Conservation (phyloP, 139 green algal genomes). For the Coelastrella sp. region DNA sequence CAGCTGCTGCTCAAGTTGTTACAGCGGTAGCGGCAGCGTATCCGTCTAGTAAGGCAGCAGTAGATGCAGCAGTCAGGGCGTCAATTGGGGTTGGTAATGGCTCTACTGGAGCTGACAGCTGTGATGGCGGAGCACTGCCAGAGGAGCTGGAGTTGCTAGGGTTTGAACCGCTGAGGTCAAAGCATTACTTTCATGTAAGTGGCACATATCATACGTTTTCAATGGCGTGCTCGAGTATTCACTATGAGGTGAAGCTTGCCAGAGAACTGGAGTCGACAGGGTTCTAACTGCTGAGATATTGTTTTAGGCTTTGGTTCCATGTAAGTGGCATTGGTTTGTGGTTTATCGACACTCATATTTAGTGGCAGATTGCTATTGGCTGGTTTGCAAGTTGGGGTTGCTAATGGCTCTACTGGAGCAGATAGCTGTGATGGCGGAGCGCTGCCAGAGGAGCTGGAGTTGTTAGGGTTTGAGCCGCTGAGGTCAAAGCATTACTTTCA, state of each 20-base stretch:
- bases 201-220: too few species aligned
- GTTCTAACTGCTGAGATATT: constrained; percentile 38
- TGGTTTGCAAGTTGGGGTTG: constrained; percentile 7
- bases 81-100: not conserved
- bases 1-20: not conserved
- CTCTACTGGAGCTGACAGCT: not conserved
- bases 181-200: constrained; percentile 44
- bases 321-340: constrained; percentile 7
- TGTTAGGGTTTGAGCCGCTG: not conserved
- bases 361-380: too few species aligned
- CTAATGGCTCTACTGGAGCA: not conserved
- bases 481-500: constrained; percentile 41
- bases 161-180: constrained; percentile 46
- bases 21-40: not conserved
- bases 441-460: too few species aligned
- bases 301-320: constrained; percentile 25
- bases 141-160: constrained; percentile 52
- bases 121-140: constrained; percentile 22
- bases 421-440: too few species aligned
- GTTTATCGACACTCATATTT: too few species aligned
- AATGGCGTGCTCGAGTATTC: too few species aligned
- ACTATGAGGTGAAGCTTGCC: too few species aligned
- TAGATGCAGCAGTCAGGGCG: not conserved
- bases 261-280: too few species aligned
- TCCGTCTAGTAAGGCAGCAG: not conserved